These are phyloP conservation scores for Fusarium liriodendri DNA, from an alignment of 2,329 filamentous ascomycete genomes.

Conservation along the genomic window DNA sequence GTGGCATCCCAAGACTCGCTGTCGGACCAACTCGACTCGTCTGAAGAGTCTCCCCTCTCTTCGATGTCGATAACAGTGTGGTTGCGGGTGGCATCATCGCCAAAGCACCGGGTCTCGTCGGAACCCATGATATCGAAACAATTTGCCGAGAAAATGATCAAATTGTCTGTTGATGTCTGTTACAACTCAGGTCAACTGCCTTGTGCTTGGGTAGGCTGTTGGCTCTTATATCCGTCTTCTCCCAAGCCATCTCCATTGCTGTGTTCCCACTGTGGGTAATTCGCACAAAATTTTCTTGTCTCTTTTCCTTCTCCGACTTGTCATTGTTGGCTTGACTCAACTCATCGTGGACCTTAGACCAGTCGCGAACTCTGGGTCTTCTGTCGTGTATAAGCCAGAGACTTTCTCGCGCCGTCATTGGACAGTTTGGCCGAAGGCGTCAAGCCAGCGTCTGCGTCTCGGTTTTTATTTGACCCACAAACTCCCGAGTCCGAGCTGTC, in stretches of 20 bases:
- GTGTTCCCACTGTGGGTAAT: conserved; percentile 26
- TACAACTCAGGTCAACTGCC: not conserved
- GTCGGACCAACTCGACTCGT: conserved; percentile 34
- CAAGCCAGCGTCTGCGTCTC: not conserved
- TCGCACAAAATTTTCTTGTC: not conserved
- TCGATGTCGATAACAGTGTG: conserved; percentile 1
- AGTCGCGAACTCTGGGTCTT: conserved; percentile 4
- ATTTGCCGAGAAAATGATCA: not conserved
- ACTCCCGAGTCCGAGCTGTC: conserved; percentile 7
- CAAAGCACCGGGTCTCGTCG: conserved; percentile 13
- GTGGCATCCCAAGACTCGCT: conserved; percentile 43
- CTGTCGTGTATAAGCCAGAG: conserved; percentile 17
- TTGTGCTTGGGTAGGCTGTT: not conserved
- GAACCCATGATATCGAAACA: conserved; percentile 16
- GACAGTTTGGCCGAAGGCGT: conserved; percentile 22
- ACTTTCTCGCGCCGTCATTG: conserved; percentile 12
- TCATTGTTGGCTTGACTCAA: conserved; percentile 19
- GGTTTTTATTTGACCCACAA: conserved; percentile 3
- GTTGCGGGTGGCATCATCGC: conserved; percentile 13
- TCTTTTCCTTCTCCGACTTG: conserved; percentile 7
- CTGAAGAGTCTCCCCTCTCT: conserved; percentile 31
- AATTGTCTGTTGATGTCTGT: not conserved
- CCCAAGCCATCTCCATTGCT: conserved; percentile 10
- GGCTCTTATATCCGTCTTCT: conserved; percentile 8
- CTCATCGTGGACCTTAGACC: not conserved